These are phyloP conservation scores for Onygena corvina DNA, from an alignment of 2,329 filamentous ascomycete species.

Conservation along the genomic window DNA sequence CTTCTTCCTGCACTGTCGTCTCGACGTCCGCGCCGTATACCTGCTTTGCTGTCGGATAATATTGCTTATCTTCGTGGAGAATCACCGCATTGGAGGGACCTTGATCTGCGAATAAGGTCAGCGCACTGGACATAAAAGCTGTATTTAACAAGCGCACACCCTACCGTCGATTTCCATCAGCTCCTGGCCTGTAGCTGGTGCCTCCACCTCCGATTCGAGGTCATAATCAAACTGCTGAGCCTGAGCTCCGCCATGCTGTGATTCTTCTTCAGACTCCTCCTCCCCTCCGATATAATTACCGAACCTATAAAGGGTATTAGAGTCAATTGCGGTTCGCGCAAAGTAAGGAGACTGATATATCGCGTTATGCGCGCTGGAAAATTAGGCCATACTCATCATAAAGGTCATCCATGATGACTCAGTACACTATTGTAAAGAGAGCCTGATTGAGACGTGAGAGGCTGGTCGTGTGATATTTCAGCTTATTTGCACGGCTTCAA, in stretches of 20 bases:
- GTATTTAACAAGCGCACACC: background rate
- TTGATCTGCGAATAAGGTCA: constrained; percentile 42
- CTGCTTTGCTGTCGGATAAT: constrained; percentile 95
- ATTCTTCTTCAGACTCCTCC: constrained; percentile 75
- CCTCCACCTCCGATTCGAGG: constrained; percentile 53
- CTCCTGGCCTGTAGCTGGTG: constrained; percentile 59
- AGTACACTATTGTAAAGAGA: background rate
- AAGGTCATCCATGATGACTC: constrained; percentile 67
- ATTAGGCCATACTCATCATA: constrained; percentile 88
- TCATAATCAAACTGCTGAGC: constrained; percentile 70
- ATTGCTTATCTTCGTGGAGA: constrained; percentile 97
- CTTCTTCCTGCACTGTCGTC: constrained; percentile 90
- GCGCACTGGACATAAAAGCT: background rate
- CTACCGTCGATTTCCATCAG: constrained; percentile 84
- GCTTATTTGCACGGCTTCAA: background rate
- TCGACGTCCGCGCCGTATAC: constrained; percentile 92
- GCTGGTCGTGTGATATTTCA: background rate
- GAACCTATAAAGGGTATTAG: constrained; percentile 50
- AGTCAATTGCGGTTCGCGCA: constrained; percentile 10
- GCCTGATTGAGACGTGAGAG: background rate
- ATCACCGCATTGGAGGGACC: constrained; percentile 94
- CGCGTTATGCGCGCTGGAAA: background rate
- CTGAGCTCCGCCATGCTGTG: constrained; percentile 59
- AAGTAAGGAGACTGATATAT: background rate
- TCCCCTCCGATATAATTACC: constrained; percentile 97